These are phyloP conservation scores for Nakazawaea wickerhamii DNA, from an alignment of 805 yeast genomes.

Conservation along the genomic window DNA sequence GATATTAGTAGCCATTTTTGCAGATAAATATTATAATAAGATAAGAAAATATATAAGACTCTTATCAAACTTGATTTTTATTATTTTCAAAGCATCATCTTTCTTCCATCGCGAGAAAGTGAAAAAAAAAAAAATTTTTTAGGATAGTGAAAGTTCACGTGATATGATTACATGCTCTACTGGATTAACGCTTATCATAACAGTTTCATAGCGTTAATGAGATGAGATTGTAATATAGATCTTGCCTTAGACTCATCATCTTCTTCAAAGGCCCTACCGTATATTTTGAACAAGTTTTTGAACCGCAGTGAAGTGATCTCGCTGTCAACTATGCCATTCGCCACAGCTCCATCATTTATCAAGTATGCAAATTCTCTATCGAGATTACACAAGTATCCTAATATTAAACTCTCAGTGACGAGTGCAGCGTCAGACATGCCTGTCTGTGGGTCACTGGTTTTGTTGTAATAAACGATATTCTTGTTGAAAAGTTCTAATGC, in stretches of 20 bases:
- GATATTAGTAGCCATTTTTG: constrained; percentile 83
- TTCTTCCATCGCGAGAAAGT: constrained; percentile 12
- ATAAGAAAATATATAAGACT: not conserved
- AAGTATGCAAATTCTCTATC: constrained; percentile 29
- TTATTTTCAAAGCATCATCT: too few relatives aligned
- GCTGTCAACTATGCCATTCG: constrained; percentile 21
- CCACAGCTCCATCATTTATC: constrained; percentile 24
- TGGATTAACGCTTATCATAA: not conserved
- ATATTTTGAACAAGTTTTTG: constrained; percentile 22
- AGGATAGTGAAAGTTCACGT: constrained; percentile 7
- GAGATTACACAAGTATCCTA: constrained; percentile 19
- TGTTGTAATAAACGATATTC: constrained; percentile 17
- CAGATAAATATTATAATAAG: not conserved
- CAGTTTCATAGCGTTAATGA: constrained; percentile 1
- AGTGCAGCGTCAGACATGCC: constrained; percentile 10
- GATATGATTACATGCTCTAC: constrained; percentile 1
- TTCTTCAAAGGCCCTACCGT: constrained; percentile 24
- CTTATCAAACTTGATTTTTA: too few relatives aligned
- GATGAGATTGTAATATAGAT: constrained; percentile 11
- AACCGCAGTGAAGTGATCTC: constrained; percentile 18
- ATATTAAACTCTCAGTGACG: constrained; percentile 21
- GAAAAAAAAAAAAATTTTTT: constrained; percentile 4
- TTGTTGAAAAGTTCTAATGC: constrained; percentile 28
- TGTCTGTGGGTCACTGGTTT: not conserved
- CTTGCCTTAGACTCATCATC: constrained; percentile 13